A percentile compares a stretch with the other conserved stretches of the same genome.
These are phyloP conservation scores for Fusarium tjaetaba DNA, from an alignment of 2,329 filamentous ascomycete genomes.

Conservation along the genomic window DNA sequence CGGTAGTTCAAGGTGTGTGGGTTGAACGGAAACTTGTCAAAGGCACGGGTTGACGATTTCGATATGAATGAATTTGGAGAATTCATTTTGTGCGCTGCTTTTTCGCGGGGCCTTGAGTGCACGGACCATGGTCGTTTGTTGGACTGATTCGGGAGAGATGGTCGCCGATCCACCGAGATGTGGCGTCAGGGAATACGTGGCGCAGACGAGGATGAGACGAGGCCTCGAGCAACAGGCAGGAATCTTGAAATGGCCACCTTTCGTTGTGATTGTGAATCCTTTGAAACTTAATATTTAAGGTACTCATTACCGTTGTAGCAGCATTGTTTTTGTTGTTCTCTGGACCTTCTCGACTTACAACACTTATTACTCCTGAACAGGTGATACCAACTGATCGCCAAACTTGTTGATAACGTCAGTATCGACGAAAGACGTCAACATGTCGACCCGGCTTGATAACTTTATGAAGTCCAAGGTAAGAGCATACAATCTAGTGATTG, in stretches of 20 bases:
- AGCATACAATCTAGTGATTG: accelerated
- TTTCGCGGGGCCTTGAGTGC: conserved; percentile 43
- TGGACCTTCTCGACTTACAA: background rate
- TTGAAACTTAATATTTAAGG: background rate
- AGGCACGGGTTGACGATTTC: conserved; percentile 42
- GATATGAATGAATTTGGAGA: conserved; percentile 44
- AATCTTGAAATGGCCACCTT: conserved; percentile 38
- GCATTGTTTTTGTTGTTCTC: background rate
- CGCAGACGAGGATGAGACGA: conserved; percentile 12
- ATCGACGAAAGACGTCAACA: background rate
- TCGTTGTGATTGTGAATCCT: conserved; percentile 7
- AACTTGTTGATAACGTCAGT: background rate
- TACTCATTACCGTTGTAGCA: background rate
- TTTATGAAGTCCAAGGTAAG: conserved; percentile 42
- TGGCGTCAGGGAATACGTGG: conserved; percentile 27
- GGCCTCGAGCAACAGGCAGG: background rate
- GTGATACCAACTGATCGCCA: background rate
- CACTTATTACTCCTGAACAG: background rate
- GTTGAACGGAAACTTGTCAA: conserved; percentile 43
- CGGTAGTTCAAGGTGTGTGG: conserved; percentile 53
- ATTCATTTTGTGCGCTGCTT: conserved; percentile 48
- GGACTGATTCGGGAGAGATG: conserved; percentile 28
- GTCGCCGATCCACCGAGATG: conserved; percentile 38
- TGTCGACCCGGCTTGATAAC: conserved; percentile 39
- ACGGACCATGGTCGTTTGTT: conserved; percentile 37